Evolutionary conservation across 805 yeast species (phyloP).

Genomic region (Huiozyma sinensis): DNA sequence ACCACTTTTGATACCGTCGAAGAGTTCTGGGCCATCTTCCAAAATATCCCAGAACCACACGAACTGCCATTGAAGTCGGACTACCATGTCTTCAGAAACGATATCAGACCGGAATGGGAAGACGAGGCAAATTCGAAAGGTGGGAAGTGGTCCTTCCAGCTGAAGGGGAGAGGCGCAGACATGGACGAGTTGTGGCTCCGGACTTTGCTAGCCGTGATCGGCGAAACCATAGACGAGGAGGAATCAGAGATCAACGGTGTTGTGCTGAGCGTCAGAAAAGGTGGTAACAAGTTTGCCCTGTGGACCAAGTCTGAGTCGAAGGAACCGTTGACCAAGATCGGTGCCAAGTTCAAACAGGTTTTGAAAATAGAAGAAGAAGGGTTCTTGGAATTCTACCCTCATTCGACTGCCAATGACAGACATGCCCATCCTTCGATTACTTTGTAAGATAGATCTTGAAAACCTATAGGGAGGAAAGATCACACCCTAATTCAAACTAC

Average conservation of each 20-base stretch:
- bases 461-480: too few species aligned
- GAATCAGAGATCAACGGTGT: slow-evolving; percentile 88
- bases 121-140: slow-evolving; percentile 79
- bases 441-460: slow-evolving; percentile 15
- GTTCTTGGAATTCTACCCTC: slow-evolving; percentile 58
- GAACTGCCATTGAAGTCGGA: slow-evolving; percentile 89
- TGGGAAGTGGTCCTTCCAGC: slow-evolving; percentile 86
- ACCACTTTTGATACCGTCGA: slow-evolving; percentile 90
- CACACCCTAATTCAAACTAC: too few species aligned
- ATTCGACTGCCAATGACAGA: slow-evolving; percentile 25
- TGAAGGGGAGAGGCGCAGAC: slow-evolving; percentile 49
- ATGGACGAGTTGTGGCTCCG: slow-evolving; percentile 90
- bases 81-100: slow-evolving; percentile 89
- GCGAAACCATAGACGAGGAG: slow-evolving; percentile 84
- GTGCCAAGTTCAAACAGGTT: slow-evolving; percentile 78
- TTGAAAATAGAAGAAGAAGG: slow-evolving; percentile 66
- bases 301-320: slow-evolving; percentile 81
- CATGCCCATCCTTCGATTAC: slow-evolving; percentile 26
- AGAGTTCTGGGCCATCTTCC: slow-evolving; percentile 97
- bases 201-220: slow-evolving; percentile 79
- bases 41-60: slow-evolving; percentile 83
- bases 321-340: slow-evolving; percentile 59
- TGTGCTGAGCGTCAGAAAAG: slow-evolving; percentile 79
- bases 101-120: slow-evolving; percentile 98
- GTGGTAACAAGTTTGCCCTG: slow-evolving; percentile 72